Evolutionary conservation across 2,329 filamentous ascomycete genomes (phyloP), one percentile per base, ranked within the genome.

Genomic region (Colletotrichum shisoi): DNA sequence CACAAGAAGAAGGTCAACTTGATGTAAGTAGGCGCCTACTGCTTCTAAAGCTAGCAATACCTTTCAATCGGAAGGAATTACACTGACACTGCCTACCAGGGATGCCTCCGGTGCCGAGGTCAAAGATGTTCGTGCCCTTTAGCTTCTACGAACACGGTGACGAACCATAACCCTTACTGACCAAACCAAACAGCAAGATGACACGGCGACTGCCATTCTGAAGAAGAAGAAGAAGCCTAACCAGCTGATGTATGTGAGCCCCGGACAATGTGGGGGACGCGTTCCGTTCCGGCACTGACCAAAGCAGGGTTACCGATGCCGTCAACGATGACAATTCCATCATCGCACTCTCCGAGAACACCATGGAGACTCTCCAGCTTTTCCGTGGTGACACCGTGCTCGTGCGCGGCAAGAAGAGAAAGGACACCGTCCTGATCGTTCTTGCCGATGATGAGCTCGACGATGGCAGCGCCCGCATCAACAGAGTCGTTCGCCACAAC

Each of bases 151-250:
- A 56, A 58, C 63, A 62, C 62, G 66, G 44, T 63, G 60, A 69
- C 71, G 17, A 61, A 58, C 34, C 44, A 34, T 57, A 11, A 66
- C 72, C 63, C 48, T 73, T 72, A 74, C 77, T 79, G 73, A 83
- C 76, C 67, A 53, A 68, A 17, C 21, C 51, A 71, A 34, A 67
- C 75, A 96, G 89, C 89, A 93, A 75, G 92, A 97, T 79, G 95
- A 97, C 78, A 93, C 90, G 70, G 89, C 95, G 60, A 99, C 95
- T 52, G 95, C 95, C 73, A 99, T 99, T 75, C 88, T 99, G 76
- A 98, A 97, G 86, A 98, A 98, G 88, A 99, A 99, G 91, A 99
- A 99, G 94, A 99, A 99, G 92, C 94, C 94, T 75, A 99, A 99
- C 83, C 96, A 94, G 77, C 83, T 99, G 79, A 96, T 99, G 93